Evolutionary conservation across 176 grass and related monocot genomes (phyloP), one percentile per base, ranked within the genome.

Genomic region (Tuctoria greenei): DNA sequence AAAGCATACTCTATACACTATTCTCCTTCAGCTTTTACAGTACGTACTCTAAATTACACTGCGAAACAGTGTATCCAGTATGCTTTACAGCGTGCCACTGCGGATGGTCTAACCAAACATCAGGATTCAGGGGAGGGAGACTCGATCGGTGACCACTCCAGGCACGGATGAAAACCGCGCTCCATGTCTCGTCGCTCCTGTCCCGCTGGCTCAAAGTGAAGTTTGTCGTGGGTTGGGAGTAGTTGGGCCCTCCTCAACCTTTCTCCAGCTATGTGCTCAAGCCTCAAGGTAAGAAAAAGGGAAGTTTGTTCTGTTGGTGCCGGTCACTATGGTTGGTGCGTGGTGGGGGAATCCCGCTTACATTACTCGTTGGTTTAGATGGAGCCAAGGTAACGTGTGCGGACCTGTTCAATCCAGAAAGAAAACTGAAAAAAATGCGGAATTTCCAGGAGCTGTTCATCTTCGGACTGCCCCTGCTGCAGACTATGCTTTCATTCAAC

Each of bases 231-330:
- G 46, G 4, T 60, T 7, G 17, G 58, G 1, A 10, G 24, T 37
- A 43, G 37, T 18, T 24, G 70, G 50, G 20, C 55, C 40, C 77
- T 26, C 65, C 35, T 47, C 45, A 16, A 2, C 14, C 43, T 47
- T 75, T 20, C 9, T 12, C 21, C 0, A 57, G 24, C 9, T 4
- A 23, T 25, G 8, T 26, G 11, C 55, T 58, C 23, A 3, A 26
- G 17, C 23, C 4, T 58, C 7, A n/a, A n/a, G n/a, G n/a, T n/a
- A n/a, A n/a, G n/a, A n/a, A 5, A 56, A 56, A 56, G 52, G 8
- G n/a, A 21, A 7, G 82, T 11, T 71, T 77, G 66, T 77, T 84
- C 45, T 64, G 44, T 56, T 36, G 4, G 43, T 47, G 45, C 36
- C 40, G 10, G 71, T 55, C 52, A 51, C 47, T 24, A 8, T n/a